Evolutionary conservation across 2,329 filamentous ascomycete genomes (phyloP).

Genomic region (Diaporthe ampelina): DNA sequence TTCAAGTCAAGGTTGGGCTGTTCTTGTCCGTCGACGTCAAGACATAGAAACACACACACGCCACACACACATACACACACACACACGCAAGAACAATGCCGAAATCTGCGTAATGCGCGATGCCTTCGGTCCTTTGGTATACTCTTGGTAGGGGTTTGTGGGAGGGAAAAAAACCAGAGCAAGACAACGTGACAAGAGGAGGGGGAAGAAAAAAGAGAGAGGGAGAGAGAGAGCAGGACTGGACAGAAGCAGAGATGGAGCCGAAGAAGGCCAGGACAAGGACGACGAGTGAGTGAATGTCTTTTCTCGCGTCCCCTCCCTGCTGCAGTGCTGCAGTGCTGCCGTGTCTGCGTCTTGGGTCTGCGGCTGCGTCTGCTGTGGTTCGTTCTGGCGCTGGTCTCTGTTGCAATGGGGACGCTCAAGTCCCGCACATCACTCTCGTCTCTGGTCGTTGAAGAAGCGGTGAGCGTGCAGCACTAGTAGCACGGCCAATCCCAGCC

Average conservation of each 20-base stretch:
- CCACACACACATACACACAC: background rate
- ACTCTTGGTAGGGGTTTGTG: slow-evolving; percentile 50
- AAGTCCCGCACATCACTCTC: slow-evolving; percentile 41
- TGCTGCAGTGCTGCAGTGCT: slow-evolving; percentile 29
- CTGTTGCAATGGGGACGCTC: slow-evolving; percentile 40
- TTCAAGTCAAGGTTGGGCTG: slow-evolving; percentile 22
- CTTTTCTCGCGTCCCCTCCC: slow-evolving; percentile 35
- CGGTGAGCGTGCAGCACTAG: slow-evolving; percentile 47
- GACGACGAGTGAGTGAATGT: slow-evolving; percentile 26
- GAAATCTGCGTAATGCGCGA: slow-evolving; percentile 36
- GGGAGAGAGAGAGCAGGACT: slow-evolving; percentile 37
- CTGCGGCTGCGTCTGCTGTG: slow-evolving; percentile 34
- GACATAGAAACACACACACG: background rate
- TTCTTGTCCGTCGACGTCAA: slow-evolving; percentile 32
- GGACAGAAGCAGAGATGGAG: slow-evolving; percentile 23
- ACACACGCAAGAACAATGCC: slow-evolving; percentile 28
- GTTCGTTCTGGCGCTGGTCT: slow-evolving; percentile 33
- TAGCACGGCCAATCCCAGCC: slow-evolving; percentile 36
- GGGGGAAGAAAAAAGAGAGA: slow-evolving; percentile 40
- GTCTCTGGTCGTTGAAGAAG: slow-evolving; percentile 46
- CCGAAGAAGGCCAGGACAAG: slow-evolving; percentile 35
- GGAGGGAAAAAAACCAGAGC: slow-evolving; percentile 38
- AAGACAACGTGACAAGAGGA: slow-evolving; percentile 46
- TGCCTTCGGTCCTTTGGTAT: slow-evolving; percentile 33
- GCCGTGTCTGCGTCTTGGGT: slow-evolving; percentile 28